Evolutionary conservation across 306 rosid species (phyloP), one percentile per base, ranked within the genome.

Genomic region (Trichosanthes cucumerina): DNA sequence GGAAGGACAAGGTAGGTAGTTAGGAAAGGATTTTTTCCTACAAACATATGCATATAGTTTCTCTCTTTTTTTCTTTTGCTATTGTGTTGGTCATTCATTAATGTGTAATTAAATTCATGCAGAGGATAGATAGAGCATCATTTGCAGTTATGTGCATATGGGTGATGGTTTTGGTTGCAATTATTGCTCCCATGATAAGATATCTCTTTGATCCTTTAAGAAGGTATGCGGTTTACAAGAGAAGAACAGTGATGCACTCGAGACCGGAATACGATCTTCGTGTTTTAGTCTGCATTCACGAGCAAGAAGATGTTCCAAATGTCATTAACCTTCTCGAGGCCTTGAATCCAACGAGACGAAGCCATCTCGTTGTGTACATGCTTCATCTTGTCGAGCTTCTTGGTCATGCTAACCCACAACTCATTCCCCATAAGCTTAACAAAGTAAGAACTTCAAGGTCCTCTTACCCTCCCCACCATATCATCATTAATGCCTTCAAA

Each of bases 241-340:
- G 79, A 68, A 77, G 86, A 73, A 72, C 77, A 4, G 80, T 84
- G 65, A 82, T 43, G 65, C 31, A 58, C 56, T 53, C 62, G 26
- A 76, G 50, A 53, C 10, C 75, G 1, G 58, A 82, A 8, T 54
- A 78, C 16, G 73, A 84, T 36, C 79, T 84, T 15, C 66, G 72
- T 6, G 36, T 82, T 7, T 75, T 84, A 16, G 79, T 82, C 18
- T 82, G 84, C 74, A 19, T 83, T 31, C 85, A 81, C 9, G 82
- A 77, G 46, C 78, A 76, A 70, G 82, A 83, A 24, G 70, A 76
- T 33, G 82, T 80, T 64, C 82, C 80, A 14, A 16, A 28, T 2
- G 41, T 57, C 9, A 83, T 83, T 23, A 80, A 82, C 83, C 77
- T 86, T 9, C 87, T 84, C 14, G 84, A 84, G 77, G 80, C 87